These are phyloP conservation scores for Coemansia sp. DNA, from an alignment of 192 early-diverging fungal species.

Conservation along the genomic window DNA sequence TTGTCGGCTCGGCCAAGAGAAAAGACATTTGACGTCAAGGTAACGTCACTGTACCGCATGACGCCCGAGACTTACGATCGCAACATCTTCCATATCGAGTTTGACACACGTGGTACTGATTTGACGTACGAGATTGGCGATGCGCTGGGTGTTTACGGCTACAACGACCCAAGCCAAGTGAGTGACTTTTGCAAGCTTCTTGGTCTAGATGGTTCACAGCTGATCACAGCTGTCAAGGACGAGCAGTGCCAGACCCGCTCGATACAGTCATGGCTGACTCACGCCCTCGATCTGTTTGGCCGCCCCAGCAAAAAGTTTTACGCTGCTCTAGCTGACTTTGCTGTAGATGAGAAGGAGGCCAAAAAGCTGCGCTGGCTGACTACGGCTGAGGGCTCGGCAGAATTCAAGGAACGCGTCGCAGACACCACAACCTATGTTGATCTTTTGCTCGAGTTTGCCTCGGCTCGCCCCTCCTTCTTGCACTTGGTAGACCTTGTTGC, in stretches of 20 bases:
- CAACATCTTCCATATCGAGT: conserved; percentile 96
- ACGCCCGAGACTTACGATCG: conserved; percentile 89
- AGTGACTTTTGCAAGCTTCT: conserved; percentile 70
- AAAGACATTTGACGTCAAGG: conserved; percentile 32
- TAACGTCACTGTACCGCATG: conserved; percentile 58
- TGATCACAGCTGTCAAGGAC: conserved; percentile 64
- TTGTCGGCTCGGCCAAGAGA: conserved; percentile 25
- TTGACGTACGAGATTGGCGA: conserved; percentile 92
- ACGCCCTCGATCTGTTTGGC: conserved; percentile 88
- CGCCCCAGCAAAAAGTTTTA: conserved; percentile 95
- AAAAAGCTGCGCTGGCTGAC: conserved; percentile 65
- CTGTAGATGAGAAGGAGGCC: conserved; percentile 66
- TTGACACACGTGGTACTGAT: conserved; percentile 76
- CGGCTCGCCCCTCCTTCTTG: conserved; percentile 70
- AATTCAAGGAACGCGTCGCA: conserved; percentile 78
- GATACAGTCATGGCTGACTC: conserved; percentile 75
- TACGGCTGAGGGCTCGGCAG: conserved; percentile 69
- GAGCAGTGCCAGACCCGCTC: conserved; percentile 67
- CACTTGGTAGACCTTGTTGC: conserved; percentile 74
- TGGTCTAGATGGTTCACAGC: conserved; percentile 63
- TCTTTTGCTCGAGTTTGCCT: conserved; percentile 79
- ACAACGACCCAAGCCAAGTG: conserved; percentile 77
- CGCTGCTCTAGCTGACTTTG: conserved; percentile 70
- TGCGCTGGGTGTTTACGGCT: conserved; percentile 89
- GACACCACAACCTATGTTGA: conserved; percentile 87